phyloP scores from a whole-genome alignment of 2,329 filamentous ascomycete genomes.

The Lojkania enalia region DNA sequence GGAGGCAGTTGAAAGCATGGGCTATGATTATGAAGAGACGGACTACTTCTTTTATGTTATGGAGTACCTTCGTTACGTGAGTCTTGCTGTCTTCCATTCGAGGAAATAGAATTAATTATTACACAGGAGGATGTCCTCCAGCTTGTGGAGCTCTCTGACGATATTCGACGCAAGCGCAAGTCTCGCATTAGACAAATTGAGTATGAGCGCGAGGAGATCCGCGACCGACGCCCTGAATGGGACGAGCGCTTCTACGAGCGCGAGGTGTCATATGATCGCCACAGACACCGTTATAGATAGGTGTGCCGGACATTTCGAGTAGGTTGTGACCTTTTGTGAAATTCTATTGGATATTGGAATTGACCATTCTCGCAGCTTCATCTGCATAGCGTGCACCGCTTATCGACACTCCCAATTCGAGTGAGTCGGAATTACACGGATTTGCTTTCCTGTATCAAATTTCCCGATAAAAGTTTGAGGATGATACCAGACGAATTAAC shows the following conservation, averaged over 20 bases:
- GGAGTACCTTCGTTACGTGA: slow-evolving; percentile 84
- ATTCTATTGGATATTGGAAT: neutral
- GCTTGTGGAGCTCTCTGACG: slow-evolving; percentile 79
- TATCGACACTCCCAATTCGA: too few species aligned
- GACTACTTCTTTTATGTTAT: slow-evolving; percentile 90
- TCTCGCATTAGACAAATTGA: slow-evolving; percentile 64
- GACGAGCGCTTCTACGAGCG: slow-evolving; percentile 69
- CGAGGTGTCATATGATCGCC: slow-evolving; percentile 66
- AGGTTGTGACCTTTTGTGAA: neutral
- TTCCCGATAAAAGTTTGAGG: slow-evolving; percentile 29
- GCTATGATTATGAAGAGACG: slow-evolving; percentile 90
- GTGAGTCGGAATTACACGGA: slow-evolving; percentile 7
- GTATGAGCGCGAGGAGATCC: slow-evolving; percentile 61
- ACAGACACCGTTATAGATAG: slow-evolving; percentile 43
- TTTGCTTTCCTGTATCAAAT: slow-evolving; percentile 14
- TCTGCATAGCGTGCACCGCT: too few species aligned
- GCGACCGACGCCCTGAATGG: slow-evolving; percentile 55
- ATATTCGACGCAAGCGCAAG: slow-evolving; percentile 70
- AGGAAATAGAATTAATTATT: slow-evolving; percentile 2
- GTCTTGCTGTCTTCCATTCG: slow-evolving; percentile 44
- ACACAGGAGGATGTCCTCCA: slow-evolving; percentile 81
- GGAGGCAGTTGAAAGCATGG: slow-evolving; percentile 81
- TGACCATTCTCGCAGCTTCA: too few species aligned
- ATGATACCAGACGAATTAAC: slow-evolving; percentile 36
- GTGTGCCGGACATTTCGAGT: neutral